Base-by-base conservation (phyloP, 768 basidiomycete genomes). In the Russula sp. region DNA sequence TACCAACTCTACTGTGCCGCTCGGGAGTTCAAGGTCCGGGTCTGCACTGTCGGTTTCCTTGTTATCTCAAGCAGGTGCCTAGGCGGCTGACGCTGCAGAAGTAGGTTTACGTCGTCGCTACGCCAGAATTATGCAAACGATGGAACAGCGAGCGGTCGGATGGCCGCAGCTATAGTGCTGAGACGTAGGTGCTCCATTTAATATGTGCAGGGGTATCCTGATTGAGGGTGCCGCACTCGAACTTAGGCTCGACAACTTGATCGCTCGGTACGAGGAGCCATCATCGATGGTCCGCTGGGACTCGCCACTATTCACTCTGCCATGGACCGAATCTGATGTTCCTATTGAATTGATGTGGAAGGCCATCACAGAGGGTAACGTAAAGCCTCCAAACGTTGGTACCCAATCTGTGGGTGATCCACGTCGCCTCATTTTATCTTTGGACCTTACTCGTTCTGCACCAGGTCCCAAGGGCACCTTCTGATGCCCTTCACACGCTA, bases 281-380 rank as follows among this genome's bases (percentile, higher is more conserved):
- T 94, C 92, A 0, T 95, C 94, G 5, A 95, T 95, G 88, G 95
- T 91, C n/a, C 84, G 96, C 52, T 99, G 96, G 96, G 96, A 99
- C 73, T 90, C 96, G 0, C 96, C 97, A 0, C 80, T 98, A 45
- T 90, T 97, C 72, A 93, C 90, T 2, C 75, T 97, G 1, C 75
- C 85, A 5, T 92, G 87, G 82, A 79, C 82, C 34, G 92, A 93
- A 62, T 77, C 82, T 16, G 76, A 78, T 34, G 72, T 87, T 9
- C 87, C 90, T 4, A 78, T 78, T 14, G 78, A 84, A 8, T 81
- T 82, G 16, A 88, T 99, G 25, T 97, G 90, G 87, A 79, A 84
- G 16, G 86, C 90, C 0, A 75, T 95, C 39, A 91, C 86, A 5
- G 86, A 81, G 60, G 92, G 91, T 3, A 77, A 77, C 59, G 79